phyloP scores from a whole-genome alignment of 768 basidiomycete genomes.

The Chlorophyllum brunneum region DNA sequence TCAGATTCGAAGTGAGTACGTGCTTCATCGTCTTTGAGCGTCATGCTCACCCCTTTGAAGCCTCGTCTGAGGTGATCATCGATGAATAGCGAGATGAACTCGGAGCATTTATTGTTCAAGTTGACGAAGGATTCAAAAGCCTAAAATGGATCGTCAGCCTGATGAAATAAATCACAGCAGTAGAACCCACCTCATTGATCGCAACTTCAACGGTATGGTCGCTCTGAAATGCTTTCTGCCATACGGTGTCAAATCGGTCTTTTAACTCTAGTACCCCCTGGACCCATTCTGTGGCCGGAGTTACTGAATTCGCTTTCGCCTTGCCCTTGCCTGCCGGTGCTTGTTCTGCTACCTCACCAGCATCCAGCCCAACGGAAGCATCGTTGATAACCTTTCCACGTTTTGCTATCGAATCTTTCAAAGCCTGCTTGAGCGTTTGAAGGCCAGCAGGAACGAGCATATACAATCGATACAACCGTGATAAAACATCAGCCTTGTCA shows the following conservation, averaged over 20 bases:
- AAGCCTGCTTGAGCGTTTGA: conserved; percentile 53
- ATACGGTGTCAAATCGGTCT: conserved; percentile 81
- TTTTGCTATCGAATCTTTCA: conserved; percentile 68
- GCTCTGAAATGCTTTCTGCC: conserved; percentile 63
- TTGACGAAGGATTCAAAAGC: conserved; percentile 94
- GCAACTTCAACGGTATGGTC: conserved; percentile 78
- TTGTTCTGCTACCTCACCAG: conserved; percentile 27
- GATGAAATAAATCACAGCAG: not conserved
- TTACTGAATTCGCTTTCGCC: conserved; percentile 41
- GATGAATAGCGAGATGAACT: conserved; percentile 94
- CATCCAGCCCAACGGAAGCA: conserved; percentile 39
- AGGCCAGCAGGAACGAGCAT: conserved; percentile 64
- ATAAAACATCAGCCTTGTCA: conserved; percentile 71
- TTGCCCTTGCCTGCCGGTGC: conserved; percentile 43
- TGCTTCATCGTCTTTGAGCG: not conserved
- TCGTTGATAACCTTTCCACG: conserved; percentile 83
- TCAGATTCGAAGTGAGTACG: conserved; percentile 7
- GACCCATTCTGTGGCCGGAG: conserved; percentile 88
- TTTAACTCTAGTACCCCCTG: conserved; percentile 88
- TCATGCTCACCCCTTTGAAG: conserved; percentile 75
- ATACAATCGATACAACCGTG: conserved; percentile 77
- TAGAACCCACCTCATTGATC: conserved; percentile 70
- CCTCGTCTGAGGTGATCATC: conserved; percentile 96
- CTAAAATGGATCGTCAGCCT: conserved; percentile 35
- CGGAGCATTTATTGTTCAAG: conserved; percentile 79